These are phyloP conservation scores for Melocanna baccifera DNA, from an alignment of 176 grass and related monocot species.

Conservation along the genomic window DNA sequence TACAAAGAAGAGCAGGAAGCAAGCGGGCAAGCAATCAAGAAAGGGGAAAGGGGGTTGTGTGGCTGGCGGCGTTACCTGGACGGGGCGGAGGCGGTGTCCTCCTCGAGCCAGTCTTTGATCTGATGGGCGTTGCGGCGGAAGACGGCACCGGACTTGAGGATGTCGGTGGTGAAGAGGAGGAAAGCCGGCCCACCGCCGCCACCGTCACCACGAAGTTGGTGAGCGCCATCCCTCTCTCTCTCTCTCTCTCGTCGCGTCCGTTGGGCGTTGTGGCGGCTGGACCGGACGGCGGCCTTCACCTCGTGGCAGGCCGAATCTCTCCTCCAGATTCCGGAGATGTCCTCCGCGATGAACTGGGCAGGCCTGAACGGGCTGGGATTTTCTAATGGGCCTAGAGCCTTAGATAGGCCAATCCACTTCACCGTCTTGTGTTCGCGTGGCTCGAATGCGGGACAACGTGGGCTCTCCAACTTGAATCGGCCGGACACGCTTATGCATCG, in stretches of 20 bases:
- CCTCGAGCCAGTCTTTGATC: constrained; percentile 76
- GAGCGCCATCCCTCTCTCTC: constrained; percentile 52
- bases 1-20: not conserved
- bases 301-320: not conserved
- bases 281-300: not conserved
- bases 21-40: not conserved
- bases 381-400: not conserved
- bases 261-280: not conserved
- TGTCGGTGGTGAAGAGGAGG: constrained; percentile 84
- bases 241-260: not conserved
- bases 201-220: constrained; percentile 86
- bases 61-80: constrained; percentile 28
- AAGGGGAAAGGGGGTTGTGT: not conserved
- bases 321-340: not conserved
- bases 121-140: constrained; percentile 87
- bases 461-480: not conserved
- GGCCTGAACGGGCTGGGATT: not conserved
- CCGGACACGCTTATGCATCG: rapidly evolving
- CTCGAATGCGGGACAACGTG: not conserved
- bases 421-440: not conserved
- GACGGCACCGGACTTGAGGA: constrained; percentile 65
- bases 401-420: not conserved
- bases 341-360: not conserved
- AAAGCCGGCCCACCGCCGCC: constrained; percentile 47
- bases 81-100: constrained; percentile 55